phyloP scores from a whole-genome alignment of 1,284 basidiomycete species.

The Ceratobasidium sp. region DNA sequence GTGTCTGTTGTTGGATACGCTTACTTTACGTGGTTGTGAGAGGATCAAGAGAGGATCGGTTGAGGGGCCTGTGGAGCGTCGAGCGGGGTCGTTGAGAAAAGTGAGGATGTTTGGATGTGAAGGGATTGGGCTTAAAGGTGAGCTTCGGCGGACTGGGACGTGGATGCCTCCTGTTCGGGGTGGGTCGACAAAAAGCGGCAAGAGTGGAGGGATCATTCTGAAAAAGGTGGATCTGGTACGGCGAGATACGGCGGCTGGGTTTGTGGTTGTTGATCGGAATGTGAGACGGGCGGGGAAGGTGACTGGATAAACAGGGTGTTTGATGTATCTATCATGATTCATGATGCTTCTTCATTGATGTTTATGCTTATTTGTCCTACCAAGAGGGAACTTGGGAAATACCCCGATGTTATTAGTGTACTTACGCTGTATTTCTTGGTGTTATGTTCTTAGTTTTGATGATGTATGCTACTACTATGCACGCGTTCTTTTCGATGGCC shows the following conservation, averaged over 20 bases:
- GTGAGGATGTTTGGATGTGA: conserved; percentile 37
- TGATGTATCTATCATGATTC: too few relatives aligned
- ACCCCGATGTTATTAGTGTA: too few relatives aligned
- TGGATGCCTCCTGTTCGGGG: not conserved
- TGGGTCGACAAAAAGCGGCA: not conserved
- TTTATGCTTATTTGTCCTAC: too few relatives aligned
- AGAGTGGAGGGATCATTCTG: not conserved
- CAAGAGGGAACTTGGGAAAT: too few relatives aligned
- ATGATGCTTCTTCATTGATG: too few relatives aligned
- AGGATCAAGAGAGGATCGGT: not conserved
- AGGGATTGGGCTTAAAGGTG: conserved; percentile 37
- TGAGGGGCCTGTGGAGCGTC: conserved; percentile 23
- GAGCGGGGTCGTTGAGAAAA: conserved; percentile 24
- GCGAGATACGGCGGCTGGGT: conserved; percentile 26
- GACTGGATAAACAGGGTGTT: not conserved
- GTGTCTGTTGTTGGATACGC: conserved; percentile 31
- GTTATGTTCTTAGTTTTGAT: too few relatives aligned
- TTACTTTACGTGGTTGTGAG: conserved; percentile 34
- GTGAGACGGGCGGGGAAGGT: conserved; percentile 15
- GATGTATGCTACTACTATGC: too few relatives aligned
- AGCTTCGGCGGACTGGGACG: conserved; percentile 26
- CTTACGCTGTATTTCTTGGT: too few relatives aligned
- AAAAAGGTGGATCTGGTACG: not conserved
- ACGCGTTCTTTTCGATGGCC: too few relatives aligned
- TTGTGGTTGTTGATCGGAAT: conserved; percentile 32